These are phyloP conservation scores for Hippophae rhamnoides DNA, from an alignment of 306 rosid species.

Conservation along the genomic window DNA sequence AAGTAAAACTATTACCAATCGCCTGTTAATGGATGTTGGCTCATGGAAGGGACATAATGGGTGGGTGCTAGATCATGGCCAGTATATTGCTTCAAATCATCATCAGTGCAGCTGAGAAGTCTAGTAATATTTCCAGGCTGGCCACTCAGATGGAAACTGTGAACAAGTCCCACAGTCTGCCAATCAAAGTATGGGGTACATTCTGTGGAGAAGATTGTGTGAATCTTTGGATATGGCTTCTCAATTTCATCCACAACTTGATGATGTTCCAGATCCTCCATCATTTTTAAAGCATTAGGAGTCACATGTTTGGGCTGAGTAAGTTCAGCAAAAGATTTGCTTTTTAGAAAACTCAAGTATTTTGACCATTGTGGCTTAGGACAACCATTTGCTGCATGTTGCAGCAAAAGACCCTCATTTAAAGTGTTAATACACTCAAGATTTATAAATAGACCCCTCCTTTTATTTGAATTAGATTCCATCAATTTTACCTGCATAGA, in stretches of 20 bases:
- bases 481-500: slow-evolving; percentile 50
- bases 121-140: slow-evolving; percentile 97
- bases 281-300: slow-evolving; percentile 57
- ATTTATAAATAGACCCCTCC: slow-evolving; percentile 49
- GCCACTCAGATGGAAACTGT: slow-evolving; percentile 75
- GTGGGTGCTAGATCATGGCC: slow-evolving; percentile 92
- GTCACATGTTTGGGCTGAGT: slow-evolving; percentile 58
- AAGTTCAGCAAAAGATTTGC: slow-evolving; percentile 72
- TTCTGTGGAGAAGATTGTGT: slow-evolving; percentile 84
- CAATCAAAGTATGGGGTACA: slow-evolving; percentile 88
- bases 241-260: slow-evolving; percentile 26
- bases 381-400: slow-evolving; percentile 77
- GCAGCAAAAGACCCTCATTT: slow-evolving; percentile 80
- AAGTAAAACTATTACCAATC: slow-evolving; percentile 59
- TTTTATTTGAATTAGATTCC: slow-evolving; percentile 53
- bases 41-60: slow-evolving; percentile 97
- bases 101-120: slow-evolving; percentile 85
- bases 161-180: slow-evolving; percentile 95
- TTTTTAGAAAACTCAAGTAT: slow-evolving; percentile 75
- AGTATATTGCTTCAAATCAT: slow-evolving; percentile 56
- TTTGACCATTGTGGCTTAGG: slow-evolving; percentile 74
- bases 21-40: slow-evolving; percentile 84
- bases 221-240: slow-evolving; percentile 63
- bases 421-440: slow-evolving; percentile 74
- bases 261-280: slow-evolving; percentile 34